A percentile compares a stretch with the other conserved stretches of the same genome.
These are phyloP conservation scores for Digitaria exilis DNA, from an alignment of 202 grass and related monocot genomes.

Conservation along the genomic window DNA sequence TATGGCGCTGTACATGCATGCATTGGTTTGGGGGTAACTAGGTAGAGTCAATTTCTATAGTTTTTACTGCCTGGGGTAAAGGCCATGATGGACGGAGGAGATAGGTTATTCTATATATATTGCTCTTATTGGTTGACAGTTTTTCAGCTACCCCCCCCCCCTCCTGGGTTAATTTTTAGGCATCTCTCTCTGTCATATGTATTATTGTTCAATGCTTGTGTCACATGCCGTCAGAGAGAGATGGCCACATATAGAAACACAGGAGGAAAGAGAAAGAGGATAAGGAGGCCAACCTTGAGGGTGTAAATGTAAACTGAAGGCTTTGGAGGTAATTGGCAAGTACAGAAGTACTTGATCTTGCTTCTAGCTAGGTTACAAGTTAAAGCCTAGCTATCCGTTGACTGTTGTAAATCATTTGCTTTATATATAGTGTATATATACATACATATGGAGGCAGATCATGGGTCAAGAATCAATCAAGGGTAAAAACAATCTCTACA, in stretches of 20 bases:
- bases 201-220: not conserved
- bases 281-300: not conserved
- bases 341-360: not conserved
- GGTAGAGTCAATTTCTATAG: conserved; percentile 38
- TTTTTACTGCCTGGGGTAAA: conserved; percentile 33
- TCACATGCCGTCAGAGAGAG: not conserved
- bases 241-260: conserved; percentile 1
- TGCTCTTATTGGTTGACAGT: not conserved
- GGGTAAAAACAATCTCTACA: conserved; percentile 8
- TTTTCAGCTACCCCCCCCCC: no score
- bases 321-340: not conserved
- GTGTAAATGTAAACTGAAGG: conserved; percentile 18
- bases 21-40: conserved; percentile 36
- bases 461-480: not conserved
- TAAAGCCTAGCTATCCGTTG: not conserved
- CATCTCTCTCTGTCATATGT: not conserved
- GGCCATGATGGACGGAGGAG: not conserved
- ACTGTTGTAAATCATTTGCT: conserved; percentile 14
- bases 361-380: not conserved
- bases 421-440: not conserved
- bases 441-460: not conserved
- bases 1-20: conserved; percentile 43
- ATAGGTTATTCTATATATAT: not conserved
- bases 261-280: not conserved
- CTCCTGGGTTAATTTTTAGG: not conserved